Conservation (phyloP, 2,329 filamentous ascomycete genomes). For the Pseudocercospora musae region DNA sequence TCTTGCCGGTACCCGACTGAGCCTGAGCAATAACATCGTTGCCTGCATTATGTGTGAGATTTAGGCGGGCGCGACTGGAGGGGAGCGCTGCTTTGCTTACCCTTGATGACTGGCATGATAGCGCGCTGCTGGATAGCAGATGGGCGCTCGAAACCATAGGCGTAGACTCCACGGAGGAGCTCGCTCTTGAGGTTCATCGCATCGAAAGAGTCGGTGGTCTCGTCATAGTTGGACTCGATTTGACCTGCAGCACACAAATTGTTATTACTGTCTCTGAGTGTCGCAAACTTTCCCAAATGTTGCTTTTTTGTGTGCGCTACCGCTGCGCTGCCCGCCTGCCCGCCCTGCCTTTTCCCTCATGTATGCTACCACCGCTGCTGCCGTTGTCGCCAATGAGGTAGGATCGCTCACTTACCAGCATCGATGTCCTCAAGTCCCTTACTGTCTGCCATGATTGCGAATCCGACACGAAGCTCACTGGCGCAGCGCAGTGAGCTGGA, state of each 20-base stretch:
- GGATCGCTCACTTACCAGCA: constrained; percentile 67
- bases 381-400: not conserved
- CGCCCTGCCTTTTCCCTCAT: not conserved
- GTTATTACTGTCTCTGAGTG: constrained; percentile 1
- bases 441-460: constrained; percentile 96
- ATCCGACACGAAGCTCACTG: constrained; percentile 54
- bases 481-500: constrained; percentile 70
- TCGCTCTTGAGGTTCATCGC: constrained; percentile 96
- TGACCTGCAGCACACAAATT: constrained; percentile 62
- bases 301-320: constrained; percentile 8
- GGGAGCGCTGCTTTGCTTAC: constrained; percentile 52
- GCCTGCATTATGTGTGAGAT: constrained; percentile 49
- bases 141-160: constrained; percentile 99
- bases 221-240: constrained; percentile 99
- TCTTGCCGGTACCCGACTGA: constrained; percentile 99
- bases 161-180: constrained; percentile 97
- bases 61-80: not conserved
- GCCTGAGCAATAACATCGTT: constrained; percentile 99
- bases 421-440: constrained; percentile 98
- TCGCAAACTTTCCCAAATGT: not conserved
- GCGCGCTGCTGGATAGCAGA: constrained; percentile 99
- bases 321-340: constrained; percentile 1
- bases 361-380: not conserved
- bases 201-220: constrained; percentile 98
- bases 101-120: constrained; percentile 99